Evolutionary conservation across 176 grass and related monocot genomes (phyloP).

Genomic region (Musa acuminata): DNA sequence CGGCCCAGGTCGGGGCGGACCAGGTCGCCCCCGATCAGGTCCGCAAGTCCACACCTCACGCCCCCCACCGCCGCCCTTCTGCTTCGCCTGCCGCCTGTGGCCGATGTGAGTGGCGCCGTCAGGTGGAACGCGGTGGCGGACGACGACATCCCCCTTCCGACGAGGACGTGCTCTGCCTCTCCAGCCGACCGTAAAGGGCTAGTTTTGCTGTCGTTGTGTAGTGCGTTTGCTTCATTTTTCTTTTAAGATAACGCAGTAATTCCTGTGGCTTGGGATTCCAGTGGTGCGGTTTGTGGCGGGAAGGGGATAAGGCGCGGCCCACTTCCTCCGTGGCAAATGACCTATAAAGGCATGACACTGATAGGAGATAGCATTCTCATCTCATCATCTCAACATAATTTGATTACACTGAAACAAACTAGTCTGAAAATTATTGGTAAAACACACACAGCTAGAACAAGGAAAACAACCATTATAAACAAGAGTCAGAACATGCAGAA

Average conservation of each 20-base stretch:
- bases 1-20: conserved; percentile 53
- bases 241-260: no score
- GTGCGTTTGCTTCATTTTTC: no score
- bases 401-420: no score
- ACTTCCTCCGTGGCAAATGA: background rate
- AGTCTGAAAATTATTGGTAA: no score
- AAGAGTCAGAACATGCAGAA: background rate
- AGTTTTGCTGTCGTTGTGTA: no score
- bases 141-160: conserved; percentile 16
- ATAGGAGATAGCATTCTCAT: no score
- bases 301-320: background rate
- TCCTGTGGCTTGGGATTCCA: background rate
- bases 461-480: background rate
- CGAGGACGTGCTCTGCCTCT: no score
- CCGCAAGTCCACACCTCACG: conserved; percentile 16
- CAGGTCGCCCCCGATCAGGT: conserved; percentile 78
- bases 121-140: conserved; percentile 28
- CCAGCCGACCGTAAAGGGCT: no score
- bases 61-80: conserved; percentile 21
- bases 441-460: no score
- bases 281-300: background rate
- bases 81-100: background rate
- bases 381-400: no score
- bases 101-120: conserved; percentile 24
- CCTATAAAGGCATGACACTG: no score